Percentiles rank a stretch among this genome's conserved stretches.
Conservation (phyloP, 1,284 basidiomycete genomes). For the Trametes polyzona region DNA sequence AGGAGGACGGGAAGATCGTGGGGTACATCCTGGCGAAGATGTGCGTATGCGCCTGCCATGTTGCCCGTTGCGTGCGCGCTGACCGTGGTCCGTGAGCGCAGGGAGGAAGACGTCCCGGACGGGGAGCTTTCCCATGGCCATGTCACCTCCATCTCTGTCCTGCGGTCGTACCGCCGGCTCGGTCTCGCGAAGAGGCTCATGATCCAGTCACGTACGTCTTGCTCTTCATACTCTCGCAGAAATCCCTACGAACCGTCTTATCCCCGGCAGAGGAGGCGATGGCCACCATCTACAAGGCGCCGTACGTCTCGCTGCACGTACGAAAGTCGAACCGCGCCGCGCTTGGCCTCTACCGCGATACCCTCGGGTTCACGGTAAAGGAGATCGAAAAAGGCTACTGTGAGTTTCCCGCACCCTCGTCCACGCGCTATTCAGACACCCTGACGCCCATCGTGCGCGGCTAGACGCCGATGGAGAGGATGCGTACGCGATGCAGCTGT, state of each 20-base stretch:
- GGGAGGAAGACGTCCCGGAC: constrained; percentile 73
- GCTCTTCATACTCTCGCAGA: background rate
- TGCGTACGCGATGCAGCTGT: constrained; percentile 86
- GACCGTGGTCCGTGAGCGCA: constrained; percentile 33
- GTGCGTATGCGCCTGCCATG: constrained; percentile 47
- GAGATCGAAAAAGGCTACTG: constrained; percentile 85
- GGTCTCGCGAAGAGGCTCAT: constrained; percentile 90
- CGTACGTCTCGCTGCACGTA: constrained; percentile 84
- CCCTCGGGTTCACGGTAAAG: constrained; percentile 80
- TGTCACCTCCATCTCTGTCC: constrained; percentile 90
- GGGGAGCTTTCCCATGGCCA: constrained; percentile 77
- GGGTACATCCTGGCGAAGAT: constrained; percentile 96
- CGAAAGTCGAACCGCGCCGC: constrained; percentile 88
- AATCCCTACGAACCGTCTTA: no score
- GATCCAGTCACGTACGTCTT: constrained; percentile 79
- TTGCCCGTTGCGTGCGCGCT: background rate
- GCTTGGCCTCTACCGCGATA: constrained; percentile 80
- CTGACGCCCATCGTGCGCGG: background rate
- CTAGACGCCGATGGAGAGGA: constrained; percentile 93
- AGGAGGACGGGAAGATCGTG: constrained; percentile 89
- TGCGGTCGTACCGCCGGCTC: constrained; percentile 82
- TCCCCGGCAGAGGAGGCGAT: constrained; percentile 78
- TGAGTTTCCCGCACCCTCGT: constrained; percentile 44
- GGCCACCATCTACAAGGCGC: constrained; percentile 78
- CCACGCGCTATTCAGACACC: background rate